Evolutionary conservation across 106 monocot genomes (phyloP).

Genomic region (Allium sativum): DNA sequence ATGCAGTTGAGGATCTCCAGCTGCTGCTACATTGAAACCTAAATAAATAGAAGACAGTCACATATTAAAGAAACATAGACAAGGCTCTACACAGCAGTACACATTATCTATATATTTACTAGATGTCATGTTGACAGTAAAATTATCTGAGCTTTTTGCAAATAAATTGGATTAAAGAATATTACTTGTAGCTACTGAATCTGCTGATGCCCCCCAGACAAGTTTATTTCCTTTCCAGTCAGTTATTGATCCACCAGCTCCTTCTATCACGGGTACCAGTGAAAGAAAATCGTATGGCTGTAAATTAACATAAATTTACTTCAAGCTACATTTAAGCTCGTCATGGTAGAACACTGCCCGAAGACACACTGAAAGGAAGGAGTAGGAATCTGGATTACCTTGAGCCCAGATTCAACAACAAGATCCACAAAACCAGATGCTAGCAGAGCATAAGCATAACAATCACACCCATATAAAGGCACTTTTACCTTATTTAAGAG

Average conservation of each 20-base stretch:
- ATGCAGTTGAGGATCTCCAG: slow-evolving; percentile 72
- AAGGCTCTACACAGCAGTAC: too few species aligned
- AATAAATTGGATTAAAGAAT: background rate
- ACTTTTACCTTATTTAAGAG: slow-evolving; percentile 67
- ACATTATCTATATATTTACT: too few species aligned
- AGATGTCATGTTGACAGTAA: background rate
- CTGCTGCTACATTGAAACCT: slow-evolving; percentile 92
- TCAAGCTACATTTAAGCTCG: too few species aligned
- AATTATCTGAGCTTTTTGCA: background rate
- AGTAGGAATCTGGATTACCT: slow-evolving; percentile 34
- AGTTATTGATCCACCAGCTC: slow-evolving; percentile 89
- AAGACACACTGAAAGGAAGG: too few species aligned
- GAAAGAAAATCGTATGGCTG: slow-evolving; percentile 98
- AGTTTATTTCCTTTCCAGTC: slow-evolving; percentile 86
- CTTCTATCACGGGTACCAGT: slow-evolving; percentile 90
- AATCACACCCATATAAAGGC: slow-evolving; percentile 94
- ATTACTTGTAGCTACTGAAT: slow-evolving; percentile 46
- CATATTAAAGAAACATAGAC: too few species aligned
- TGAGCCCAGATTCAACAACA: slow-evolving; percentile 92
- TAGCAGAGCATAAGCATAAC: slow-evolving; percentile 95
- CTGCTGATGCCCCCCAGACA: slow-evolving; percentile 56
- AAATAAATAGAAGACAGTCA: slow-evolving; percentile 1
- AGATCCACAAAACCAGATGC: slow-evolving; percentile 96
- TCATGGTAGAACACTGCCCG: too few species aligned
- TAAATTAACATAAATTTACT: background rate